A percentile compares a stretch with the other conserved stretches of the same genome.
phyloP scores from a whole-genome alignment of 345 rosid genomes.

The Turritis glabra region DNA sequence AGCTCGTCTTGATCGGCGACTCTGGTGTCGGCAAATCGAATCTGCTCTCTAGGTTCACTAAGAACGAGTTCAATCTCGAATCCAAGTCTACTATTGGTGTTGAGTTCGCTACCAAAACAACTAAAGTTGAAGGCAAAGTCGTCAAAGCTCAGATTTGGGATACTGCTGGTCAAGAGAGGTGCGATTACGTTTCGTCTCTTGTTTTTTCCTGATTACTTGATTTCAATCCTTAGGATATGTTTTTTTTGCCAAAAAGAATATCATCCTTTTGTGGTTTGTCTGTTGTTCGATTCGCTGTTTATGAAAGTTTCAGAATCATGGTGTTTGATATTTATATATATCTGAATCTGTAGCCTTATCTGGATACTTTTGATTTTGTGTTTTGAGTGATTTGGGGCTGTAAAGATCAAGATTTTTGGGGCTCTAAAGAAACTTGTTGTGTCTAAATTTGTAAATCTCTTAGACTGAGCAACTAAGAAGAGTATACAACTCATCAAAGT shows the following conservation, averaged over 20 bases:
- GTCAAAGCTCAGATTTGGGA: slow-evolving; percentile 48
- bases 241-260: neutral
- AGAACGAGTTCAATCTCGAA: slow-evolving; percentile 44
- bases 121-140: slow-evolving; percentile 31
- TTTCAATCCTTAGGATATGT: neutral
- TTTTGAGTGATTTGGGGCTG: neutral
- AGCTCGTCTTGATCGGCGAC: slow-evolving; percentile 44
- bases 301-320: neutral
- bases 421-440: neutral
- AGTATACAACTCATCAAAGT: neutral
- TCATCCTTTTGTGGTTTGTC: neutral
- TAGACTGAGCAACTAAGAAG: neutral
- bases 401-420: neutral
- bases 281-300: neutral
- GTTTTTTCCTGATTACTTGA: neutral
- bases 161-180: slow-evolving; percentile 46
- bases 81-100: slow-evolving; percentile 43
- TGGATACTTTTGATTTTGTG: neutral
- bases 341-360: neutral
- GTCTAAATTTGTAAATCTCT: neutral
- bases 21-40: slow-evolving; percentile 43
- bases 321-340: neutral
- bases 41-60: slow-evolving; percentile 39
- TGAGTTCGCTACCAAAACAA: slow-evolving; percentile 42
- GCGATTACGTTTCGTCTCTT: neutral